Evolutionary conservation across 129 eudicot species (phyloP).

Genomic region (Rutidosis leptorrhynchoides): DNA sequence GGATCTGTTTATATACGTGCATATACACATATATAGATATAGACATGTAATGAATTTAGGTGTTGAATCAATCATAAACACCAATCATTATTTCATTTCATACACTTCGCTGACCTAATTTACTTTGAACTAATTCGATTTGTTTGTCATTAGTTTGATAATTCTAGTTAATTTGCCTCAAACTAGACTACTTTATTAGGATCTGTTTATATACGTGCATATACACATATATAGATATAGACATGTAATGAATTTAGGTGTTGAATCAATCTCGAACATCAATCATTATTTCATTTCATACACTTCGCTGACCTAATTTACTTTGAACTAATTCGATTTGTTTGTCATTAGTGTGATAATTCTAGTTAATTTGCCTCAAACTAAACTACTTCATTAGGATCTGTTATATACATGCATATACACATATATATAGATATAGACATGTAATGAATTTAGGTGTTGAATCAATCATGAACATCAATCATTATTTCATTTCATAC

Average conservation of each 20-base stretch:
- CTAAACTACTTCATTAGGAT: background rate
- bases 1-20: background rate
- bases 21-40: background rate
- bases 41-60: too few species aligned
- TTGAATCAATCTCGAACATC: background rate
- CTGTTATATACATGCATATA: background rate
- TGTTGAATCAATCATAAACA: background rate
- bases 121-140: background rate
- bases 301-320: slow-evolving; percentile 13
- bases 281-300: slow-evolving; percentile 7
- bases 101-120: slow-evolving; percentile 11
- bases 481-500: slow-evolving; percentile 12
- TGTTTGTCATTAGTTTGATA: background rate
- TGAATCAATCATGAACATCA: background rate
- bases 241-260: too few species aligned
- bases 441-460: too few species aligned
- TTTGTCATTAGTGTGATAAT: background rate
- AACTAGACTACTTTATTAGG: background rate
- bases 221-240: background rate
- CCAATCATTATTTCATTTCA: slow-evolving; percentile 10
- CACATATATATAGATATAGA: background rate
- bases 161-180: background rate
- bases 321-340: background rate
- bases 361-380: background rate
- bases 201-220: background rate